Conservation (phyloP, 2,329 filamentous ascomycete species). For the Elsinoe perseae region DNA sequence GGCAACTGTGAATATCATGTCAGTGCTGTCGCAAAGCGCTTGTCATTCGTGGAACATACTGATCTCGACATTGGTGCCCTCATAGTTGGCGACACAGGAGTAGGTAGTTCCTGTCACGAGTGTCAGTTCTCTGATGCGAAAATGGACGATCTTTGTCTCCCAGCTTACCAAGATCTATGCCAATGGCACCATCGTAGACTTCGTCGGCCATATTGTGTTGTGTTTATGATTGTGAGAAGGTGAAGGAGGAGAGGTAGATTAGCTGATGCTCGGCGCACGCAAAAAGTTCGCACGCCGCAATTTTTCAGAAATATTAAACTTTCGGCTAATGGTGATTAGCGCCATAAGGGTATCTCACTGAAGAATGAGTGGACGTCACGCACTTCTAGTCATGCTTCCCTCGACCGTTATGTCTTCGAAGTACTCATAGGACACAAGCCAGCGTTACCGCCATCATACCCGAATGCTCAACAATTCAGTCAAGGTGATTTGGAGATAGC, state of each 20-base stretch:
- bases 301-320: constrained; percentile 10
- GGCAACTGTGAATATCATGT: constrained; percentile 54
- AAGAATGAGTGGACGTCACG: too few relatives aligned
- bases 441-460: too few relatives aligned
- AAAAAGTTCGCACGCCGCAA: constrained; percentile 6
- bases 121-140: constrained; percentile 23
- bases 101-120: constrained; percentile 78
- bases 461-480: too few relatives aligned
- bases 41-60: constrained; percentile 48
- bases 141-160: constrained; percentile 12
- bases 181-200: constrained; percentile 99
- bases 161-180: constrained; percentile 93
- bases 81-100: constrained; percentile 99
- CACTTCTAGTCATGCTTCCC: too few relatives aligned
- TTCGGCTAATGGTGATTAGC: constrained; percentile 6
- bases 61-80: constrained; percentile 99
- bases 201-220: constrained; percentile 74
- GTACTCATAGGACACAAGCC: too few relatives aligned
- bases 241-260: neutral
- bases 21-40: constrained; percentile 16
- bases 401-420: too few relatives aligned
- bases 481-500: neutral
- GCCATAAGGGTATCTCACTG: neutral
- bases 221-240: constrained; percentile 8
- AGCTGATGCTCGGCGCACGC: neutral